phyloP scores from a whole-genome alignment of 306 rosid species.

The Malus sylvestris region DNA sequence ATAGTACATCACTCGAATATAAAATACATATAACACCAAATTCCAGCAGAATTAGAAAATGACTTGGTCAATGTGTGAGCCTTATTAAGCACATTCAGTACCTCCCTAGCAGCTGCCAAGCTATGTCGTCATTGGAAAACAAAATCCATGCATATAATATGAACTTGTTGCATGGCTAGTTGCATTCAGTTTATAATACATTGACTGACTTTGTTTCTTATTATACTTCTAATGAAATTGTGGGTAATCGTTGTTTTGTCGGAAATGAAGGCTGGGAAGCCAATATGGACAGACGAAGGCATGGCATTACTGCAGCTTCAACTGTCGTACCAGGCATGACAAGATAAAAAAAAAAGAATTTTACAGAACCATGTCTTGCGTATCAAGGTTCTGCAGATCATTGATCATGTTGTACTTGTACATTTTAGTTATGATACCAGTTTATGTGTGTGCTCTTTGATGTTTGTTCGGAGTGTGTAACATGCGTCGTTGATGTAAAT shows the following conservation, averaged over 20 bases:
- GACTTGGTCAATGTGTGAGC: background rate
- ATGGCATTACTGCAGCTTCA: slow-evolving; percentile 9
- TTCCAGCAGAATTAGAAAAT: background rate
- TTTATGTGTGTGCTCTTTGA: background rate
- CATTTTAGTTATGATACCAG: background rate
- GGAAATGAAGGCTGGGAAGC: slow-evolving; percentile 55
- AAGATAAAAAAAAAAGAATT: slow-evolving; percentile 21
- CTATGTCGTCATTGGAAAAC: background rate
- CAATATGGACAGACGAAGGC: slow-evolving; percentile 42
- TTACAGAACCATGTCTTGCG: background rate
- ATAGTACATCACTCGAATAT: too few relatives aligned
- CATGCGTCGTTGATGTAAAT: background rate
- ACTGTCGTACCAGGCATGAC: slow-evolving; percentile 29
- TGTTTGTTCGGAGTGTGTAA: background rate
- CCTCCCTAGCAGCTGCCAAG: background rate
- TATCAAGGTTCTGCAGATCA: background rate
- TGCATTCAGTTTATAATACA: background rate
- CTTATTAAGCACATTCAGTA: background rate
- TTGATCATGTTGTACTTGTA: background rate
- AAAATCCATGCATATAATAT: background rate
- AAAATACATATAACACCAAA: background rate
- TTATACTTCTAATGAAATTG: background rate
- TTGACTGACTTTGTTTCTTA: background rate
- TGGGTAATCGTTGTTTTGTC: background rate
- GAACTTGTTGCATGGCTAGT: background rate